phyloP scores from a whole-genome alignment of 495 filamentous ascomycete species.

The Aspergillus diversus region DNA sequence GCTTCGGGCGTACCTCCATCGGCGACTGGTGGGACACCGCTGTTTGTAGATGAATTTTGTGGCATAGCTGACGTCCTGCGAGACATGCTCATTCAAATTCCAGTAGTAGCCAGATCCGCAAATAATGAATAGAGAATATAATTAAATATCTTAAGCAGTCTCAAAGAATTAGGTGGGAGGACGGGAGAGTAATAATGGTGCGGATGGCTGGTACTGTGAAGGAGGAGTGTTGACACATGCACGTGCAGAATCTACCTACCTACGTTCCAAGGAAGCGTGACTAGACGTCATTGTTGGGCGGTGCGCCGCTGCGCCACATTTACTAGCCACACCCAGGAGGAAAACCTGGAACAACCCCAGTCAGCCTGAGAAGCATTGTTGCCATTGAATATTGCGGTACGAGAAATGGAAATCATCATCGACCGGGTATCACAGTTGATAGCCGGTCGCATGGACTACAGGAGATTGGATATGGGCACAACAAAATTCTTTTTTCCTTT shows the following conservation, averaged over 20 bases:
- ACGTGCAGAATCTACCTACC: conserved; percentile 38
- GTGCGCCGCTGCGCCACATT: conserved; percentile 37
- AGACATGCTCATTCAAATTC: conserved; percentile 44
- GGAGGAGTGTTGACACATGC: conserved; percentile 39
- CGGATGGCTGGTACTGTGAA: conserved; percentile 30
- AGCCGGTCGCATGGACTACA: conserved; percentile 25
- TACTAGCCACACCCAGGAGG: conserved; percentile 28
- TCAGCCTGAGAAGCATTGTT: conserved; percentile 28
- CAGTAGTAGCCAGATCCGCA: conserved; percentile 10
- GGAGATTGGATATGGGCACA: conserved; percentile 37
- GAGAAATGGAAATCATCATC: too few relatives aligned
- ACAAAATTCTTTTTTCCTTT: conserved; percentile 32
- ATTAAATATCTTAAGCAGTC: conserved; percentile 8
- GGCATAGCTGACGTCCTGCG: conserved; percentile 49
- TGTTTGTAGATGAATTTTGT: conserved; percentile 39
- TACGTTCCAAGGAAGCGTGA: conserved; percentile 24
- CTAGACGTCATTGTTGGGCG: conserved; percentile 45
- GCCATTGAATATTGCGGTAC: conserved; percentile 26
- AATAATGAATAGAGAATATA: conserved; percentile 11
- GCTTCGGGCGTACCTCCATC: conserved; percentile 45
- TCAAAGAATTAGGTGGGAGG: conserved; percentile 19
- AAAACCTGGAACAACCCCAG: conserved; percentile 4
- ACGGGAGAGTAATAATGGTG: conserved; percentile 28
- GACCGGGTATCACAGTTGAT: too few relatives aligned
- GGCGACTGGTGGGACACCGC: conserved; percentile 36